Evolutionary conservation across 371 early-diverging fungal genomes (phyloP), one percentile per base, ranked within the genome.

Genomic region (Homolaphlyctis polyrhiza): DNA sequence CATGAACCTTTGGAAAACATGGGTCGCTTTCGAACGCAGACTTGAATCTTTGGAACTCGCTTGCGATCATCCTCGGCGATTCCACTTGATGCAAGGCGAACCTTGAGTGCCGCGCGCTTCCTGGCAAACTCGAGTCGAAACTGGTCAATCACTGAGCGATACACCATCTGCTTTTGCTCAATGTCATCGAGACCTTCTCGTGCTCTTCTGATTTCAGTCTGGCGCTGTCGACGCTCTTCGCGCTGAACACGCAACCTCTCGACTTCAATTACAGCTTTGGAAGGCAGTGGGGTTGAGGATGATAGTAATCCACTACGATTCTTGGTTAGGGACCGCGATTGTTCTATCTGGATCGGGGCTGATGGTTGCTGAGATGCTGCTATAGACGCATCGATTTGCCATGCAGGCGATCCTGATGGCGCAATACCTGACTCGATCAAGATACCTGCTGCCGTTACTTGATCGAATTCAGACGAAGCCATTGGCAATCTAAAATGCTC

Each of bases 1-100:
- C 18, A 47, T 8, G 47, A 18, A 66, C 66, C 72, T 68, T 64
- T 68, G 1, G n/a, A 29, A 47, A 54, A 64, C 1, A 72, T 25
- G 1, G 72, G 69, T 33, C 69, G 23, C 57, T 72, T 72, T n/a
- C 72, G 30, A 2, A 72, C 61, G 49, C 67, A 67, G 18, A 72
- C 72, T 6, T 49, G 28, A 39, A 72, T 72, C 8, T 63, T 47
- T 3, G 47, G 8, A 3, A 25, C 16, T 2, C 45, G 29, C 25
- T 30, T 1, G 28, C 49, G 25, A 28, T 2, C 60, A 48, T 18
- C n/a, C 47, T 18, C n/a, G 39, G 8, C 39, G n/a, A n/a, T n/a
- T 3, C 47, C 47, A 2, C 18, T 3, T 18, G 47, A 3, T 18
- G 47, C 47, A 3, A 47, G 47, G 18, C 47, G 47, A 18, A 8